A percentile compares a stretch with the other conserved stretches of the same genome.
Conservation (phyloP, 768 basidiomycete genomes). For the Mycena maculata region DNA sequence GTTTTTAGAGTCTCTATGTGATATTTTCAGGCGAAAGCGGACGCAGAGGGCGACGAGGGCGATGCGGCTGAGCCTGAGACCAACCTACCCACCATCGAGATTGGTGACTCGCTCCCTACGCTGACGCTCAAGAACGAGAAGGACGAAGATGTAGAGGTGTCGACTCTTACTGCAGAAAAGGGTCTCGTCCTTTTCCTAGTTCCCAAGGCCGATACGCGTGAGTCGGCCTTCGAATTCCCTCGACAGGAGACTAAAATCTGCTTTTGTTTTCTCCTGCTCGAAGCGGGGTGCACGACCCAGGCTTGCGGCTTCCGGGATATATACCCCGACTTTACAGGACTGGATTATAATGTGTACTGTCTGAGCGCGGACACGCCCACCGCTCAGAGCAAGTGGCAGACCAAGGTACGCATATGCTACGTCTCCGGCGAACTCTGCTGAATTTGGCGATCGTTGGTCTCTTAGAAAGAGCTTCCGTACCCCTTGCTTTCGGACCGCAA, state of each 20-base stretch:
- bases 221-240: conserved; percentile 40
- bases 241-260: neutral
- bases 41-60: conserved; percentile 39
- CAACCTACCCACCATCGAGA: conserved; percentile 59
- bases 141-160: conserved; percentile 79
- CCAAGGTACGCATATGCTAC: conserved; percentile 65
- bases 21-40: conserved; percentile 48
- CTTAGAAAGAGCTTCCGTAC: conserved; percentile 86
- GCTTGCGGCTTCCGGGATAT: conserved; percentile 92
- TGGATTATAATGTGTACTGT: conserved; percentile 84
- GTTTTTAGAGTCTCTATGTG: conserved; percentile 23
- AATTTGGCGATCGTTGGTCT: conserved; percentile 2
- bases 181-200: conserved; percentile 87
- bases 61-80: conserved; percentile 34
- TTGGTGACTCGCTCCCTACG: conserved; percentile 82
- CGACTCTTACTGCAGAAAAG: conserved; percentile 70
- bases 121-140: conserved; percentile 87
- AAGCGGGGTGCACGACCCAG: conserved; percentile 92
- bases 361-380: conserved; percentile 81
- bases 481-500: conserved; percentile 92
- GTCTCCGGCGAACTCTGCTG: neutral
- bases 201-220: conserved; percentile 89
- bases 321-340: conserved; percentile 77
- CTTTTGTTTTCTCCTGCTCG: conserved; percentile 6
- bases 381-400: conserved; percentile 87